Evolutionary conservation across 2,329 filamentous ascomycete genomes (phyloP), one percentile per base, ranked within the genome.

Genomic region (Clonostachys byssicola): DNA sequence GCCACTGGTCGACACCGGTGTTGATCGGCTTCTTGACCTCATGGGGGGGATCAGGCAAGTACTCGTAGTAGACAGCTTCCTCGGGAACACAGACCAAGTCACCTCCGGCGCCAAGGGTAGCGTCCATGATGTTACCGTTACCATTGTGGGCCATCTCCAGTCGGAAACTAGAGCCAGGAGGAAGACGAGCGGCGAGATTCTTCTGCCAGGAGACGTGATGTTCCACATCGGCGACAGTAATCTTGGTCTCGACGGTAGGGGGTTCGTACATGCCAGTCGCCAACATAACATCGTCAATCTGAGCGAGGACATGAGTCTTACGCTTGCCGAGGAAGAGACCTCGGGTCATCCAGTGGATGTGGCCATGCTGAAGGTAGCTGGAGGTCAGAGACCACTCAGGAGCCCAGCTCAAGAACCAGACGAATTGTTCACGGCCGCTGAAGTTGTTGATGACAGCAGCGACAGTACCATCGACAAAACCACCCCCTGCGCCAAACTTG

Each of bases 221-320:
- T 14, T 66, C 60, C 52, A 81, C 53, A 56, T 81, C 78, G 8
- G 59, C 61, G 6, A 70, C 56, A 33, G 64, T 67, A 51, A 78
- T 65, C 17, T 77, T 73, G 64, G 78, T 84, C 7, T 63, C 67
- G 0, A 60, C 65, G 6, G 69, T 71, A n/a, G 54, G 52, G 1
- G 79, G 77, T n/a, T 60, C 54, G 57, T 79, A 80, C 36, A 78
- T 66, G 12, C 70, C 70, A 4, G 74, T 72, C 38, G 68, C 65
- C 16, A 85, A 65, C 54, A 83, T 78, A 67, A 85, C 78, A 53
- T 85, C 81, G 54, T 85, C 81, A 34, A 85, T 74, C 55, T 83
- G 79, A 12, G 78, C 75, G 61, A 66, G 75, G 35, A 82, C 60
- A 51, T 80, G 73, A 36, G 75, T 67, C 51, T 78, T 72, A 45